phyloP scores from a whole-genome alignment of 208 protist genomes.

The Acanthamoeba lenticulata region DNA sequence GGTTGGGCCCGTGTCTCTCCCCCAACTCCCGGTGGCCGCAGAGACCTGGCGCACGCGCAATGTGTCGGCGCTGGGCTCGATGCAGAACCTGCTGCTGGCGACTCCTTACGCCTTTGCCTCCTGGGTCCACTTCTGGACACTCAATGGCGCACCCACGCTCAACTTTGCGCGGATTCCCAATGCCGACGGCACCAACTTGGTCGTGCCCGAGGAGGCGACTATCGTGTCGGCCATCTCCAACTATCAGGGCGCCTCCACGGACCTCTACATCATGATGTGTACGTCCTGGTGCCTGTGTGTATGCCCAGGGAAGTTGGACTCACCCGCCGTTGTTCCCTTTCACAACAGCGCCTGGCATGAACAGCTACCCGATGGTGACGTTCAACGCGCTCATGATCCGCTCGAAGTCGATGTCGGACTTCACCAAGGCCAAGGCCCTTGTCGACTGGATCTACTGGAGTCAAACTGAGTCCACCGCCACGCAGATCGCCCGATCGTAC shows the following conservation, averaged over 20 bases:
- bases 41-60: background rate
- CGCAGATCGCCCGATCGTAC: background rate
- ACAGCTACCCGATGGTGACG: background rate
- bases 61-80: background rate
- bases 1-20: background rate
- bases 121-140: background rate
- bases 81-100: background rate
- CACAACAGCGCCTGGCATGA: background rate
- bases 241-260: background rate
- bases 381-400: background rate
- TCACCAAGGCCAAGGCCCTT: background rate
- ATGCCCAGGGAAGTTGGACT: background rate
- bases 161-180: background rate
- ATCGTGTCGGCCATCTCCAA: background rate
- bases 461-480: background rate
- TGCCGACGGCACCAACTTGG: background rate
- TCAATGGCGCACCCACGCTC: background rate
- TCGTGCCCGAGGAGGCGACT: background rate
- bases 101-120: background rate
- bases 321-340: background rate
- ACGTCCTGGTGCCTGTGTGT: background rate
- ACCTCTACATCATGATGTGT: background rate
- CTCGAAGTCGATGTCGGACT: background rate
- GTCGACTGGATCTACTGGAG: constrained; percentile 35
- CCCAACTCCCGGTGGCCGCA: background rate